These are phyloP conservation scores for Xylaria grammica DNA, from an alignment of 495 filamentous ascomycete genomes.

Conservation along the genomic window DNA sequence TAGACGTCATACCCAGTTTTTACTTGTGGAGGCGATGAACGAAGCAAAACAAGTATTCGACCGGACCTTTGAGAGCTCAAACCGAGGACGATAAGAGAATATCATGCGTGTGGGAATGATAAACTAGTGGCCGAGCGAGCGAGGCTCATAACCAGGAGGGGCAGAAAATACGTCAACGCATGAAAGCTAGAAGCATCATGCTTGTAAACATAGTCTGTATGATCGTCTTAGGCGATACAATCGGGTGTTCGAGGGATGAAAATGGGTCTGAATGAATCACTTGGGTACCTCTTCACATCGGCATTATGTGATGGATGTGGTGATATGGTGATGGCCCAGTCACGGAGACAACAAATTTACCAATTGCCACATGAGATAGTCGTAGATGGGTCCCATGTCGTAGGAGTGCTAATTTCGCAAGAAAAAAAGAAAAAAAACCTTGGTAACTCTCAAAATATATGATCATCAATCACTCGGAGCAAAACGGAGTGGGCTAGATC, in stretches of 20 bases:
- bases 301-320: not conserved
- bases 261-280: conserved; percentile 18
- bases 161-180: conserved; percentile 5
- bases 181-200: conserved; percentile 12
- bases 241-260: conserved; percentile 14
- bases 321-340: not conserved
- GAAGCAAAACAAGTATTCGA: not conserved
- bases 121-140: not conserved
- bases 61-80: not conserved
- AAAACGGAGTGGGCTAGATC: not conserved
- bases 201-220: conserved; percentile 24
- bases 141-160: not conserved
- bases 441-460: not conserved
- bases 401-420: not conserved
- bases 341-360: not conserved
- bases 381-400: not conserved
- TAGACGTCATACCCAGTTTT: not conserved
- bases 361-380: not conserved
- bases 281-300: conserved; percentile 2
- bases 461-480: conserved; percentile 2
- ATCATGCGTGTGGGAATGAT: conserved; percentile 1
- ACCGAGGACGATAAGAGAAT: not conserved
- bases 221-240: conserved; percentile 14
- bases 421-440: too few relatives aligned
- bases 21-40: not conserved